Conservation (phyloP, 371 early-diverging fungal species). For the Rhizomucor miehei region DNA sequence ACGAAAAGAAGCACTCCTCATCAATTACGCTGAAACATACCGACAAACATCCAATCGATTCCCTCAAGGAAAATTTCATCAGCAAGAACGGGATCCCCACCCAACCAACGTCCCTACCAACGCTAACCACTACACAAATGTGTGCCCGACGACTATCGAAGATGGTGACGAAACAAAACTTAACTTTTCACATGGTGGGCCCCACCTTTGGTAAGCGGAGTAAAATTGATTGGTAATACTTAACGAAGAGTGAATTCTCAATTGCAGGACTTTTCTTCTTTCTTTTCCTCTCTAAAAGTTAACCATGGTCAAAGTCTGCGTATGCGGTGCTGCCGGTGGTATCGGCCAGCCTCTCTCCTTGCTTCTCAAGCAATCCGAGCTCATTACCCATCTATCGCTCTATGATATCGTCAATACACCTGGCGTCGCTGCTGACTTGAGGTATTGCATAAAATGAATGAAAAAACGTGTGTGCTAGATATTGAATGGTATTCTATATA, state of each 20-base stretch:
- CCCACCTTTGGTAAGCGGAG: too few relatives aligned
- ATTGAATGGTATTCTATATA: too few relatives aligned
- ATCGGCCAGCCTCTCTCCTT: conserved; percentile 92
- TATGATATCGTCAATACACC: conserved; percentile 78
- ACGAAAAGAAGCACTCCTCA: neutral
- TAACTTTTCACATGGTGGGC: too few relatives aligned
- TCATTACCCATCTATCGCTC: conserved; percentile 62
- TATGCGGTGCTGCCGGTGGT: conserved; percentile 87
- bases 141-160: neutral
- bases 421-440: conserved; percentile 77
- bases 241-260: too few relatives aligned
- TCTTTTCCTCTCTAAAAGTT: conserved; percentile 20
- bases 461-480: too few relatives aligned
- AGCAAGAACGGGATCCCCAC: neutral
- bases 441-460: conserved; percentile 19
- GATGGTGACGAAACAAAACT: neutral
- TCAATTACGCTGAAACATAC: neutral
- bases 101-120: neutral
- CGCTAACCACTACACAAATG: conserved; percentile 1
- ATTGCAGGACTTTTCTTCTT: conserved; percentile 17
- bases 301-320: conserved; percentile 71
- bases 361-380: conserved; percentile 73
- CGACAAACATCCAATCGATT: neutral
- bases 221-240: too few relatives aligned
- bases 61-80: too few relatives aligned